Base-by-base conservation (phyloP, 2,329 filamentous ascomycete species). In the Ceratocystis smalleyi region DNA sequence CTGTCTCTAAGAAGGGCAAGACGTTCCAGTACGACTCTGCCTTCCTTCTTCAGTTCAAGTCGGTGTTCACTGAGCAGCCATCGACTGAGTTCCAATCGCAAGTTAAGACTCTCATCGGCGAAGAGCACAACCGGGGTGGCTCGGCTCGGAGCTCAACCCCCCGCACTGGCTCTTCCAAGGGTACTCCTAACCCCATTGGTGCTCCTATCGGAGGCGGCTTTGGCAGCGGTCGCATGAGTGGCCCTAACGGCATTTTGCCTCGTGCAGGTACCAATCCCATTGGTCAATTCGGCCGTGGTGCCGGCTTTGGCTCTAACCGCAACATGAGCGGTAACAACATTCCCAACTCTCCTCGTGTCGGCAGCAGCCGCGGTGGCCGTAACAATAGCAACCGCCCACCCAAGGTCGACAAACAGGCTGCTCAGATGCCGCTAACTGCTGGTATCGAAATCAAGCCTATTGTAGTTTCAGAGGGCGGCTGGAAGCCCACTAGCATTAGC, bases 1-100 rank as follows among this genome's bases (percentile, higher is more conserved):
- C 87, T 17, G 87, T 89, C 32, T 80, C 83, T 43, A 89, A 87
- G 74, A 92, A 91, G 77, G 84, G 84, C 67, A 87, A 85, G 74
- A 86, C 84, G 51, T 95, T 95, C 79, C 91, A 95, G 74, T 99
- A 99, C 75, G 91, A 97, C 76, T 89, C 91, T 71, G 86, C 87
- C 70, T 99, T 99, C 79, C 78, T 99, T 76, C 81, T 99, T 35
- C 94, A 99, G 73, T 99, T 99, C 81, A 89, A 96, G 77, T 83
- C 83, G 70, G 90, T 96, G 22, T 99, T 96, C 77, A 95, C 90
- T 68, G 94, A 99, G 79, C 95, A 96, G 77, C 94, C 94, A 15
- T 95, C 91, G 0, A 75, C 91, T 54, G 92, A 97, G 72, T 99
- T 96, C 83, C 88, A 95, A 72, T 81, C 86, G 69, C 91, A 94